Evolutionary conservation across 768 basidiomycete species (phyloP).

Genomic region (Inosperma sp.): DNA sequence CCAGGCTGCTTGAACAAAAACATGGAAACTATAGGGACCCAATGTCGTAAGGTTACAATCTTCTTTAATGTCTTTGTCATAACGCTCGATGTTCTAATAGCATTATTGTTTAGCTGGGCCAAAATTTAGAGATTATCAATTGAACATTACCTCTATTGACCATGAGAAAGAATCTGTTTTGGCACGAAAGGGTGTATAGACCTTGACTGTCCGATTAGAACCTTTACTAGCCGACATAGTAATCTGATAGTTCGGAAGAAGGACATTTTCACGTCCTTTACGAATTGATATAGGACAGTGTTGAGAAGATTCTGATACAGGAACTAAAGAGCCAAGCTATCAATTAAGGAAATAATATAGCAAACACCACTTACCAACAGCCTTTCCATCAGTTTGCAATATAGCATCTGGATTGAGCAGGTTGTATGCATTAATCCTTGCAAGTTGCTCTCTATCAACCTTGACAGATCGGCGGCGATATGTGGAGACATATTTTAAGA

Average conservation of each 20-base stretch:
- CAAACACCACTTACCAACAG: background rate
- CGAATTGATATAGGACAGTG: background rate
- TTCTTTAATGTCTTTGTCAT: background rate
- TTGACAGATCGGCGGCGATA: constrained; percentile 5
- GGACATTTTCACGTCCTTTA: background rate
- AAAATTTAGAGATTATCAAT: background rate
- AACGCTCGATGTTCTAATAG: background rate
- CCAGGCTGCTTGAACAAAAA: constrained; percentile 5
- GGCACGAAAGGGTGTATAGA: background rate
- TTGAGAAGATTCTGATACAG: background rate
- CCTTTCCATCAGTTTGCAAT: background rate
- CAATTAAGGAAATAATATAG: background rate
- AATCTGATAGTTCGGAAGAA: background rate
- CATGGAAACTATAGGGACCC: constrained; percentile 8
- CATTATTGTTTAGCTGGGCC: background rate
- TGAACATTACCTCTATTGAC: constrained; percentile 2
- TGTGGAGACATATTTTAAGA: constrained; percentile 1
- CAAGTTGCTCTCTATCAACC: constrained; percentile 1
- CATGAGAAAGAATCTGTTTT: constrained; percentile 4
- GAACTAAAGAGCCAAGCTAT: background rate
- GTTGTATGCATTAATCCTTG: background rate
- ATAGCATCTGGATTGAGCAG: background rate
- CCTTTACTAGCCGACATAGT: background rate
- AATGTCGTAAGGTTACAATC: constrained; percentile 5
- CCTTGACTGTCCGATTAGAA: background rate